phyloP scores from a whole-genome alignment of 1,284 basidiomycete genomes.

The Cutaneotrichosporon cavernicola region DNA sequence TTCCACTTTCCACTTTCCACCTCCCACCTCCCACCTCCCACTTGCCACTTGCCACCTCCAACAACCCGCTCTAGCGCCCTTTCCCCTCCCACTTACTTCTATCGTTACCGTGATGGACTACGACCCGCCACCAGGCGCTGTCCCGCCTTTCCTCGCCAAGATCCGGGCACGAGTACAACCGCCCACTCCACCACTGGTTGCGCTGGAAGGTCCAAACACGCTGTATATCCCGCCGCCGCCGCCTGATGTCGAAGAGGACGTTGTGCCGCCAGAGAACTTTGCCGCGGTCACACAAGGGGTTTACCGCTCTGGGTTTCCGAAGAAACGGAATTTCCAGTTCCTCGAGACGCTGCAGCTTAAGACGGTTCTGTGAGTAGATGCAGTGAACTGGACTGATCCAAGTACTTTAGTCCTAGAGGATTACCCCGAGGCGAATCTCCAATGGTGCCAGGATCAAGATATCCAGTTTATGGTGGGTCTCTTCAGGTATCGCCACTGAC shows the following conservation, averaged over 20 bases:
- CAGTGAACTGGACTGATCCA: conserved; percentile 1
- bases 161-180: conserved; percentile 21
- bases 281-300: conserved; percentile 53
- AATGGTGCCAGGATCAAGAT: conserved; percentile 53
- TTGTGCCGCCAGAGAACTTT: conserved; percentile 52
- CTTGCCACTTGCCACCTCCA: no score
- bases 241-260: conserved; percentile 45
- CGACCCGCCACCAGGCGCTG: conserved; percentile 7
- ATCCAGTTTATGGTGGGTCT: conserved; percentile 48
- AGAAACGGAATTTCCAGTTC: conserved; percentile 58
- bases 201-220: conserved; percentile 29
- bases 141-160: conserved; percentile 33
- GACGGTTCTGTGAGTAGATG: conserved; percentile 53
- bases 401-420: conserved; percentile 57
- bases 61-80: not conserved
- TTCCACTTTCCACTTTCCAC: no score
- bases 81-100: not conserved
- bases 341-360: conserved; percentile 57
- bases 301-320: conserved; percentile 58
- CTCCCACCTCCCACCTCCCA: no score
- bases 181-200: not conserved
- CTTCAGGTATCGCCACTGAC: conserved; percentile 6
- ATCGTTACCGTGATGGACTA: conserved; percentile 10
- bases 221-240: conserved; percentile 50
- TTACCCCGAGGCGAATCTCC: conserved; percentile 58